Evolutionary conservation across 2,329 filamentous ascomycete species (phyloP), one percentile per base, ranked within the genome.

Genomic region (Neofusicoccum parvum): DNA sequence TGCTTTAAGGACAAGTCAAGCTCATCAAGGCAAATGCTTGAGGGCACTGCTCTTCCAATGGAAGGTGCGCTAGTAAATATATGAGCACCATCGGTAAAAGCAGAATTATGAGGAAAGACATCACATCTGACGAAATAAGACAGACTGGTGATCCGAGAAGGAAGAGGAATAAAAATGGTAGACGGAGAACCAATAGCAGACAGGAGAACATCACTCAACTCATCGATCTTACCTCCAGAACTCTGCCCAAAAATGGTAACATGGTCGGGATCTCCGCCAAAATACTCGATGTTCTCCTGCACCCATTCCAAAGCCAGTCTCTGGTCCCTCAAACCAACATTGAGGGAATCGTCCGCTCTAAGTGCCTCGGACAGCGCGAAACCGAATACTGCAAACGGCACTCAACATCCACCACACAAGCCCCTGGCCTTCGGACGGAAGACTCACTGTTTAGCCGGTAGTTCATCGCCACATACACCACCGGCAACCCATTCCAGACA

Each of bases 181-280:
- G 27, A 7, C 6, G 27, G 27, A 32, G 27, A 32, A 5, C 1
- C 5, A 32, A 32, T 32, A 7, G 27, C 27, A 32, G 27, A 32
- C 1, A 32, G 6, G 6, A 32, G 3, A 32, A 32, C 3, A 46
- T 46, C 7, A 9, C n/a, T n/a, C 43, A 62, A 54, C 76, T 1
- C 3, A 17, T 46, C n/a, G 5, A 9, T 9, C 43, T 59, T 39
- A 59, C 54, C 54, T 37, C 76, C 76, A 34, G 77, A 77, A 5
- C 76, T 80, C 51, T 80, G 74, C 2, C 78, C 78, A 37, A 80
- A 73, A 36, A 80, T 75, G 1, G 76, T 80, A 64, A 80, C 75
- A 10, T 72, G 72, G 1, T 72, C 56, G 20, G 72, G 70, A 62
- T 78, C 73, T 27, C 77, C 76, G 10, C 75, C 75, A 59, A 78